Percentiles rank a stretch among this genome's conserved stretches.
Conservation (phyloP, 2,329 filamentous ascomycete species). For the Septoria linicola region DNA sequence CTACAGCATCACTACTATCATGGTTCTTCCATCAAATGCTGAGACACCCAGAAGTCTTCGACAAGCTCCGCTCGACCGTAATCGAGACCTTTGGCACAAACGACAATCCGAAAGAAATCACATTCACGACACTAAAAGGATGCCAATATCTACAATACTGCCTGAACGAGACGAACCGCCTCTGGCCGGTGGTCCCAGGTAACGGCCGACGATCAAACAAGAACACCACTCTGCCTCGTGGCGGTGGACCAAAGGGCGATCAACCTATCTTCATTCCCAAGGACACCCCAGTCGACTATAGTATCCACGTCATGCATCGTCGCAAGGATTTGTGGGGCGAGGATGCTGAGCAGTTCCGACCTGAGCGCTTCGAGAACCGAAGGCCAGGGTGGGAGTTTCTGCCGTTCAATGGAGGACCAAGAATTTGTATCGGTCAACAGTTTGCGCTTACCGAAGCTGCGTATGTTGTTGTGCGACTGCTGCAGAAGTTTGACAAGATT, state of each 20-base stretch:
- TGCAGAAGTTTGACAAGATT: conserved; percentile 36
- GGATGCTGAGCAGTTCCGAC: conserved; percentile 42
- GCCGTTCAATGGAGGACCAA: conserved; percentile 53
- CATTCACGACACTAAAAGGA: conserved; percentile 62
- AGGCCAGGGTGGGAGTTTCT: conserved; percentile 38
- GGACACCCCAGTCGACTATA: conserved; percentile 34
- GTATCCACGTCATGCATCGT: conserved; percentile 40
- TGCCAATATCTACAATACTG: conserved; percentile 61
- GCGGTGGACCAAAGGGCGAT: conserved; percentile 52
- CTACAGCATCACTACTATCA: conserved; percentile 53
- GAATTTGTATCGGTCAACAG: conserved; percentile 78
- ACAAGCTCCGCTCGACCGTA: conserved; percentile 51
- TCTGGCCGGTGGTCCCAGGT: conserved; percentile 78
- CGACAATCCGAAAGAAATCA: conserved; percentile 46
- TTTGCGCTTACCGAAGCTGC: conserved; percentile 59
- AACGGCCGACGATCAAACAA: conserved; percentile 70
- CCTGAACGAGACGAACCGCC: conserved; percentile 60
- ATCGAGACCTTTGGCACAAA: conserved; percentile 49
- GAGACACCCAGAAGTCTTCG: conserved; percentile 51
- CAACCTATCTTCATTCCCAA: conserved; percentile 53
- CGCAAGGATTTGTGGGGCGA: conserved; percentile 41
- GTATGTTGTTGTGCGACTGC: conserved; percentile 34
- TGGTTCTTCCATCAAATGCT: conserved; percentile 56
- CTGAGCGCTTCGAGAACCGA: conserved; percentile 38
- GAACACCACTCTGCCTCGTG: conserved; percentile 72